Conservation (phyloP, 148 eudicot species). For the Amaranthus palmeri region DNA sequence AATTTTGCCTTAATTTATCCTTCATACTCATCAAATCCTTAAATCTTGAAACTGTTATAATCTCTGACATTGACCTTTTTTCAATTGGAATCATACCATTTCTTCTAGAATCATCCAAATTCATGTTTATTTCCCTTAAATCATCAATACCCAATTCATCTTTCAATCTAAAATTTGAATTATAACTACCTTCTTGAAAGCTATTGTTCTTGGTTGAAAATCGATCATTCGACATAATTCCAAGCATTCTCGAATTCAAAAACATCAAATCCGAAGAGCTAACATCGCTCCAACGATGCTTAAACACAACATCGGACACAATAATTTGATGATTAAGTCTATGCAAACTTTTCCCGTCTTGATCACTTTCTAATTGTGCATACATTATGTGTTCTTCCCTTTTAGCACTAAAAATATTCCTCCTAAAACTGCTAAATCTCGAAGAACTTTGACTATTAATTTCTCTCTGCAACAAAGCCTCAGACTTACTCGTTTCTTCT, state of each 20-base stretch:
- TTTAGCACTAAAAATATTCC: neutral
- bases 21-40: conserved; percentile 28
- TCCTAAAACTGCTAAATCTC: conserved; percentile 52
- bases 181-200: neutral
- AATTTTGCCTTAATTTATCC: conserved; percentile 18
- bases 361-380: conserved; percentile 14
- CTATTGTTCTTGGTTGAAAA: no score
- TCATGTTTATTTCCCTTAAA: neutral
- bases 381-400: neutral
- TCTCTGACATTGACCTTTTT: conserved; percentile 77
- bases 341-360: conserved; percentile 27
- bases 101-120: conserved; percentile 10
- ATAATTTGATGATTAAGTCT: conserved; percentile 62
- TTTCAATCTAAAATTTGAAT: conserved; percentile 11
- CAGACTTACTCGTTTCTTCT: conserved; percentile 36
- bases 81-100: conserved; percentile 23
- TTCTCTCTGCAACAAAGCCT: conserved; percentile 58
- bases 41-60: conserved; percentile 48
- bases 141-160: conserved; percentile 10
- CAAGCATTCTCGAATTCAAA: conserved; percentile 66
- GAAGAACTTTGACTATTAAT: conserved; percentile 27
- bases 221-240: conserved; percentile 27
- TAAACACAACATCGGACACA: conserved; percentile 50
- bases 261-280: conserved; percentile 63
- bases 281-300: conserved; percentile 73